phyloP scores from a whole-genome alignment of 2,329 filamentous ascomycete genomes.

The Aspergillus puulaauensis region DNA sequence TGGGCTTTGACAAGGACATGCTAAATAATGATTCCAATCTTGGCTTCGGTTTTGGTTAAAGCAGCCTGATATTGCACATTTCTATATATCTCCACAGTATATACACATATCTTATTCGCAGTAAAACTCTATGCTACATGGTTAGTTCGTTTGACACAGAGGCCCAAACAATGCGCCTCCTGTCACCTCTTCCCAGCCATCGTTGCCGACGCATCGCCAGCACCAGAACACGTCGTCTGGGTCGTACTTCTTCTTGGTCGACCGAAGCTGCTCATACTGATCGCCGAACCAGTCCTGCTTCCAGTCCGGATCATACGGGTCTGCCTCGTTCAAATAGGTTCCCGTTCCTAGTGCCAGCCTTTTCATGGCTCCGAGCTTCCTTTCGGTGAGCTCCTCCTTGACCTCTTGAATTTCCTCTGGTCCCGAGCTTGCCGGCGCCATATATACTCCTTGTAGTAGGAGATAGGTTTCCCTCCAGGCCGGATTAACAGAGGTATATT shows the following conservation, averaged over 20 bases:
- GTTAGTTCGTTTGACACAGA: background rate
- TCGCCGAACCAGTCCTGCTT: slow-evolving; percentile 19
- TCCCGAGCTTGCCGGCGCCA: slow-evolving; percentile 7
- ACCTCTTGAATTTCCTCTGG: background rate
- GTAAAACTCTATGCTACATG: background rate
- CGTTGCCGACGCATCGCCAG: slow-evolving; percentile 26
- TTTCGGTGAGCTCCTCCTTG: slow-evolving; percentile 6
- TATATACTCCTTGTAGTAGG: background rate
- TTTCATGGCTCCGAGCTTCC: slow-evolving; percentile 20
- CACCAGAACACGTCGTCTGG: slow-evolving; percentile 26
- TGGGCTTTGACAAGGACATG: no score
- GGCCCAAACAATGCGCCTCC: slow-evolving; percentile 3
- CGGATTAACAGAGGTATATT: slow-evolving; percentile 15
- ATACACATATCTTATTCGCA: no score
- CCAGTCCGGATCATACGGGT: slow-evolving; percentile 18
- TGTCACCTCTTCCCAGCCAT: slow-evolving; percentile 19
- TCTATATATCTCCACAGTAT: no score
- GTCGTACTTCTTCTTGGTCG: slow-evolving; percentile 29
- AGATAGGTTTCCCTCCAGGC: slow-evolving; percentile 13
- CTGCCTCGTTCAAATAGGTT: slow-evolving; percentile 21
- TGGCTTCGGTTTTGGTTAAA: no score
- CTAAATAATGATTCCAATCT: no score
- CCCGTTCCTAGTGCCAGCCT: slow-evolving; percentile 19
- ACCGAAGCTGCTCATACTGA: slow-evolving; percentile 23
- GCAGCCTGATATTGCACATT: no score